A percentile compares a stretch with the other conserved stretches of the same genome.
These are phyloP conservation scores for Waltergamsia citrina DNA, from an alignment of 2,329 filamentous ascomycete species.

Conservation along the genomic window DNA sequence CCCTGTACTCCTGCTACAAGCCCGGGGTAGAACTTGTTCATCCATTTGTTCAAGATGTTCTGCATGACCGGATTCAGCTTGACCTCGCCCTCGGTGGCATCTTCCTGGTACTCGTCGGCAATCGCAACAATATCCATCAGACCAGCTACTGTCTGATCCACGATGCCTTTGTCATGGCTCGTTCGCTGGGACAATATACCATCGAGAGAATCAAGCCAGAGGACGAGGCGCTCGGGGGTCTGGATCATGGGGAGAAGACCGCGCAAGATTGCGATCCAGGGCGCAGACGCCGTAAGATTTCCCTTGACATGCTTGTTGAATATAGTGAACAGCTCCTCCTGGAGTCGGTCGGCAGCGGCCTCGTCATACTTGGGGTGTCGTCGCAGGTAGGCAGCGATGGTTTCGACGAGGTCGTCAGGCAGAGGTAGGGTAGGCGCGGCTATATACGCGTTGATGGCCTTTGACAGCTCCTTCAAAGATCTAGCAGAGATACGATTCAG, in stretches of 20 bases:
- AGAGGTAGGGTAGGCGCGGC: slow-evolving; percentile 47
- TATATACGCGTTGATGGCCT: slow-evolving; percentile 43
- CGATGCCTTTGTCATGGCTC: slow-evolving; percentile 51
- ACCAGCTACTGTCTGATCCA: slow-evolving; percentile 55
- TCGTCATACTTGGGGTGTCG: slow-evolving; percentile 62
- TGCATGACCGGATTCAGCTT: slow-evolving; percentile 41
- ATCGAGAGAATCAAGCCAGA: slow-evolving; percentile 58
- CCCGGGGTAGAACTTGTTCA: slow-evolving; percentile 33
- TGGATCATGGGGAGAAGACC: slow-evolving; percentile 55
- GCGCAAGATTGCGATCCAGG: slow-evolving; percentile 61
- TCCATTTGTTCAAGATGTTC: slow-evolving; percentile 47
- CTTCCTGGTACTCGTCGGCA: slow-evolving; percentile 46
- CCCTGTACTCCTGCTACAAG: slow-evolving; percentile 24
- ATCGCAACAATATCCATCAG: slow-evolving; percentile 55
- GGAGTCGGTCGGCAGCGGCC: slow-evolving; percentile 56
- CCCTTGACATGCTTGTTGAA: slow-evolving; percentile 56
- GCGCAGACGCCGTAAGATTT: slow-evolving; percentile 44
- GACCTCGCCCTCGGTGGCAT: slow-evolving; percentile 22
- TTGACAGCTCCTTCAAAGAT: slow-evolving; percentile 51
- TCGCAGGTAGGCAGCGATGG: slow-evolving; percentile 58
- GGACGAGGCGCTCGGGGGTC: slow-evolving; percentile 50
- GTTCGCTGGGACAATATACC: slow-evolving; percentile 31
- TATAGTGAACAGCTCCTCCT: slow-evolving; percentile 61
- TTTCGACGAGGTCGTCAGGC: slow-evolving; percentile 51
- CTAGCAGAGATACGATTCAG: too few species aligned